These are phyloP conservation scores for Globisporangium cylindrosporum DNA, from an alignment of 352 stramenopile genomes.

Conservation along the genomic window DNA sequence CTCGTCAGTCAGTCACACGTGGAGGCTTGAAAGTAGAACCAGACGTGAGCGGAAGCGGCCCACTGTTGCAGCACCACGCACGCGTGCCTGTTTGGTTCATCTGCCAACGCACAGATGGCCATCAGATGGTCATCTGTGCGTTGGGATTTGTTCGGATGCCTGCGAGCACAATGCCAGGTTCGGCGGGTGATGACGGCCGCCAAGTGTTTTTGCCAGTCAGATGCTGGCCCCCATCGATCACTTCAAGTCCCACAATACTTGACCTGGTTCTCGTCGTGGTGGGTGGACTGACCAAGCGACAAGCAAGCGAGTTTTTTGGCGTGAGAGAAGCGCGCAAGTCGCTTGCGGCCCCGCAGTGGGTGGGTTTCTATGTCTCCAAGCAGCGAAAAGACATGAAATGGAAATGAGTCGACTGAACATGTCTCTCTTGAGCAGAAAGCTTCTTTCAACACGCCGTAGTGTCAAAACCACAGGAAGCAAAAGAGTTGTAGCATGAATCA, in stretches of 20 bases:
- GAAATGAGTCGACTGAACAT: not conserved
- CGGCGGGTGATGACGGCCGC: not conserved
- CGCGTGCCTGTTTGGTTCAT: not conserved
- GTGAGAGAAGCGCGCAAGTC: conserved; percentile 10
- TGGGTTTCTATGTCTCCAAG: not conserved
- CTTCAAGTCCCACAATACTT: not conserved
- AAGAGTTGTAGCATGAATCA: too few relatives aligned
- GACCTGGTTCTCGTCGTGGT: not conserved
- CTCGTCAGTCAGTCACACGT: not conserved
- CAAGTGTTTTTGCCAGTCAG: not conserved
- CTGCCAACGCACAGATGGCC: not conserved
- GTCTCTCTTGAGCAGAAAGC: not conserved
- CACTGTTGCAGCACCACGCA: not conserved
- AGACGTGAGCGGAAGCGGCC: not conserved
- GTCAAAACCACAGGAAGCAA: too few relatives aligned
- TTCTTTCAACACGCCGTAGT: too few relatives aligned
- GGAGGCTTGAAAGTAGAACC: not conserved
- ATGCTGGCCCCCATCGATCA: not conserved
- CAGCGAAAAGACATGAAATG: conserved; percentile 5
- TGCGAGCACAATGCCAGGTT: not conserved
- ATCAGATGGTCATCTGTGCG: too few relatives aligned
- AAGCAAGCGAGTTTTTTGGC: not conserved
- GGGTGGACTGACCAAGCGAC: not conserved
- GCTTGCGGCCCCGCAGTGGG: not conserved
- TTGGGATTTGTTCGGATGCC: not conserved